Percentiles rank a stretch among this genome's conserved stretches.
Conservation (phyloP, 108 stramenopile species). For the Poteriospumella lacustris region DNA sequence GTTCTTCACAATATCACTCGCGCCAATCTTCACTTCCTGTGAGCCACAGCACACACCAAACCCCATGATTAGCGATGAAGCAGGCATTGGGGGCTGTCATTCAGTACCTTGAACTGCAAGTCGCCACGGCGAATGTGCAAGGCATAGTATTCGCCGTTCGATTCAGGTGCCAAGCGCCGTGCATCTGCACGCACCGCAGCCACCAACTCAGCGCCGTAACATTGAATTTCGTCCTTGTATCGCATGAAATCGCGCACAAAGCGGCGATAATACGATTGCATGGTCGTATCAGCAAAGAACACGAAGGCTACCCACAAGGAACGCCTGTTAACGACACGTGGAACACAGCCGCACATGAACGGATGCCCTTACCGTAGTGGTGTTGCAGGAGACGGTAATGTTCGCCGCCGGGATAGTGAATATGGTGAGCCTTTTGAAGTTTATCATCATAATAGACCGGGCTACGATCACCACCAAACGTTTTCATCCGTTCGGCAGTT, state of each 20-base stretch:
- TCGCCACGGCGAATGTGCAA: slow-evolving; percentile 80
- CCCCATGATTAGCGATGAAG: slow-evolving; percentile 49
- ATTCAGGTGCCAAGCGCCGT: slow-evolving; percentile 56
- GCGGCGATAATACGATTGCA: slow-evolving; percentile 67
- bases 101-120: slow-evolving; percentile 57
- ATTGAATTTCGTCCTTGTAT: slow-evolving; percentile 70
- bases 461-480: slow-evolving; percentile 60
- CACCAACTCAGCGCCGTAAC: slow-evolving; percentile 73
- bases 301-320: slow-evolving; percentile 45
- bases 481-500: slow-evolving; percentile 44
- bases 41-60: slow-evolving; percentile 54
- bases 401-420: slow-evolving; percentile 64
- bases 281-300: slow-evolving; percentile 62
- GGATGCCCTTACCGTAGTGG: slow-evolving; percentile 63
- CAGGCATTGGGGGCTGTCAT: slow-evolving; percentile 65
- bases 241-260: slow-evolving; percentile 75
- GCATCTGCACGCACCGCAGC: slow-evolving; percentile 59
- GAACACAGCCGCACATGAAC: no score
- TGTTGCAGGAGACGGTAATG: slow-evolving; percentile 70
- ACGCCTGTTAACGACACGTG: not conserved
- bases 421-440: slow-evolving; percentile 47
- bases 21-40: slow-evolving; percentile 32
- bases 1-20: slow-evolving; percentile 24
- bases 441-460: slow-evolving; percentile 67
- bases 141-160: slow-evolving; percentile 61